Percentiles rank a stretch among this genome's conserved stretches.
Conservation (phyloP, 202 grass and related monocot species). For the Brachypodium distachyon region DNA sequence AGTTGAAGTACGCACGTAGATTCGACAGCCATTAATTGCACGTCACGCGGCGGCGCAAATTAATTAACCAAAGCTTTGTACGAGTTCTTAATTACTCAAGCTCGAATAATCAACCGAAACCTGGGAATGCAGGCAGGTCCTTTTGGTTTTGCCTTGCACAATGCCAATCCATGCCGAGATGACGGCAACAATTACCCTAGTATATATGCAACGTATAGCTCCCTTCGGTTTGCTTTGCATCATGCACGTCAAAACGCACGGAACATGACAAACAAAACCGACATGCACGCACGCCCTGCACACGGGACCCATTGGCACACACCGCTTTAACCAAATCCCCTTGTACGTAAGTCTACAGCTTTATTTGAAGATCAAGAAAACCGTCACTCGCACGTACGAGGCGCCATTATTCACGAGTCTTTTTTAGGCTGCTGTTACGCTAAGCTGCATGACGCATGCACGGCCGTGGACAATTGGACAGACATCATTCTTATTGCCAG, state of each 20-base stretch:
- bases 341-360: no score
- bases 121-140: no score
- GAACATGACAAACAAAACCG: neutral
- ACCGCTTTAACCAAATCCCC: neutral
- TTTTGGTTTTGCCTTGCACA: no score
- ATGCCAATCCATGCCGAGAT: neutral
- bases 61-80: neutral
- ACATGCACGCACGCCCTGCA: neutral
- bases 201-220: neutral
- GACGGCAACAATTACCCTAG: neutral
- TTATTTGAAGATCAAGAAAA: no score
- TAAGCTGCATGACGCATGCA: constrained; percentile 3
- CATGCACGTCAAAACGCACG: neutral
- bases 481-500: neutral
- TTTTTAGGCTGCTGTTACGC: neutral
- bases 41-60: neutral
- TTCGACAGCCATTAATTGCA: neutral
- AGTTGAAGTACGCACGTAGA: neutral
- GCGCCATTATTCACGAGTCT: constrained; percentile 1
- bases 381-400: no score
- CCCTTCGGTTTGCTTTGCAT: neutral
- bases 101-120: neutral
- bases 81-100: neutral
- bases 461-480: neutral
- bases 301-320: neutral